Base-by-base conservation (phyloP, 495 filamentous ascomycete genomes). In the Penicillium coprophilum region DNA sequence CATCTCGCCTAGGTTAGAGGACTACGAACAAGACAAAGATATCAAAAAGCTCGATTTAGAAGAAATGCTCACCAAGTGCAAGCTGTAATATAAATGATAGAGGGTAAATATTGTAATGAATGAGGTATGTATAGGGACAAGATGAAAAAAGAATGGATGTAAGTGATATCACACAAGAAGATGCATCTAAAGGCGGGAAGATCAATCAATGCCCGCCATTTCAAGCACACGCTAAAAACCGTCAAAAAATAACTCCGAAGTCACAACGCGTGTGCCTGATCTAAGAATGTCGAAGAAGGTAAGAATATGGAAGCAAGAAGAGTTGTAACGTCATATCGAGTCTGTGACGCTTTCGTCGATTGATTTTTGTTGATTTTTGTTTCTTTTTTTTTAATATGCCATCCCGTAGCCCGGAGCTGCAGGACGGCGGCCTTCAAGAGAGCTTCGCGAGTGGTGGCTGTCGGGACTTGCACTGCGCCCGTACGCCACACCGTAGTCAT, bases 361-460 rank as follows among this genome's bases (percentile, higher is more conserved):
- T 21, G 21, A 31, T 27, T 52, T 53, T 15, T 34, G 17, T n/a
- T 30, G 27, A 44, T 54, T 54, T 58, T 20, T 23, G 30, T 44
- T 45, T 21, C 20, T 32, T 17, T 17, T 34, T 21, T 36, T 36
- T 69, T 59, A 77, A 55, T 72, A 71, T 20, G 72, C 74, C 57
- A 74, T 70, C 32, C 74, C 74, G 55, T 70, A 76, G 21, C 67
- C 71, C 21, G 77, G 71, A 6, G 60, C 71, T 15, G 74, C 77
- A 9, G 76, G 70, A 44, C 75, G 62, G 20, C 68, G 70, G 23
- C 67, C 68, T 27, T 72, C 71, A 19, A 71, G 64, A 27, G 74
- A 73, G 60, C 69, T 66, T 21, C 55, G 12, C 55, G 53, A 38
- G 32, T 64, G 64, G 8, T 60, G 61, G 56, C 70, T 75, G 39